A percentile compares a stretch with the other conserved stretches of the same genome.
phyloP scores from a whole-genome alignment of 305 asterid species.

The Caryopteris hybrid region DNA sequence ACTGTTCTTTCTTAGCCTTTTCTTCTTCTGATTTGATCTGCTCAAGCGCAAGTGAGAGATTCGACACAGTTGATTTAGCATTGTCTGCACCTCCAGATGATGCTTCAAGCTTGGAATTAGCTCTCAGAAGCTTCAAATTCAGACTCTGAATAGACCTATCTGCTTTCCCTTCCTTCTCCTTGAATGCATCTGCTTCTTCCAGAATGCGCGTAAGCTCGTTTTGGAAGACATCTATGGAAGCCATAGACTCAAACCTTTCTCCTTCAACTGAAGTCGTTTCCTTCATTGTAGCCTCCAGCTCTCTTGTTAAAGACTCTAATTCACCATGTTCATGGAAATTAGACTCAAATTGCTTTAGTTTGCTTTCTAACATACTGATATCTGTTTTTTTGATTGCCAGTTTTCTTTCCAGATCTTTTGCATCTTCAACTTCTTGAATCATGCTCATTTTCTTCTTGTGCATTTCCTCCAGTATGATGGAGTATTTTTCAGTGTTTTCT shows the following conservation, averaged over 20 bases:
- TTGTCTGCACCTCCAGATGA: conserved; percentile 41
- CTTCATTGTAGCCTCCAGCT: conserved; percentile 39
- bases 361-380: conserved; percentile 36
- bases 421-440: conserved; percentile 26
- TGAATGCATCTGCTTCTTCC: conserved; percentile 37
- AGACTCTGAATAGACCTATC: conserved; percentile 45
- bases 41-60: conserved; percentile 39
- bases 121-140: conserved; percentile 47
- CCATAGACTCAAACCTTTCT: conserved; percentile 50
- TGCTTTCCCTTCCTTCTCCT: conserved; percentile 39
- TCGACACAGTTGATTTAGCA: conserved; percentile 36
- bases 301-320: conserved; percentile 28
- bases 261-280: conserved; percentile 41
- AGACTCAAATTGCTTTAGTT: conserved; percentile 30
- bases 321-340: conserved; percentile 13
- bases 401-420: conserved; percentile 32
- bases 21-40: conserved; percentile 40
- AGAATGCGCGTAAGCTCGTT: conserved; percentile 38
- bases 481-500: conserved; percentile 24
- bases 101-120: conserved; percentile 53
- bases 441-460: conserved; percentile 25
- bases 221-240: conserved; percentile 48
- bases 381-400: conserved; percentile 43
- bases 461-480: conserved; percentile 32
- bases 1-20: conserved; percentile 34